Evolutionary conservation across 768 basidiomycete genomes (phyloP).

Genomic region (Xanthoconium stramineum): DNA sequence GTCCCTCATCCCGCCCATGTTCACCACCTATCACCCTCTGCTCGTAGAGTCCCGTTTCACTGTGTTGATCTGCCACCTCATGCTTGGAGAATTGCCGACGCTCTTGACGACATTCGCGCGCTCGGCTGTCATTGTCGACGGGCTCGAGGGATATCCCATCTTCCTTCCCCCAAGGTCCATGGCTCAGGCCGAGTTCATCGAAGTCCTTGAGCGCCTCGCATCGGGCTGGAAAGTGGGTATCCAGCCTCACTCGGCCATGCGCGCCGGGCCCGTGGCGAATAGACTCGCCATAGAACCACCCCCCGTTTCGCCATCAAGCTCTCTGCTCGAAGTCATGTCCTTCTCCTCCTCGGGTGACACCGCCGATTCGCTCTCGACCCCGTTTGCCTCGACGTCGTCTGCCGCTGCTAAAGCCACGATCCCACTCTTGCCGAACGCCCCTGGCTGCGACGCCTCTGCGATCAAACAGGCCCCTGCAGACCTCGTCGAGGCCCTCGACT

Average conservation of each 20-base stretch:
- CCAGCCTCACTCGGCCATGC: conserved; percentile 51
- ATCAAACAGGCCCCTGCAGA: conserved; percentile 30
- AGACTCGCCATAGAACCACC: conserved; percentile 43
- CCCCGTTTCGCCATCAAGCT: conserved; percentile 23
- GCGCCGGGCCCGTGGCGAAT: conserved; percentile 31
- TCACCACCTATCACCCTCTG: conserved; percentile 89
- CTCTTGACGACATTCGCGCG: conserved; percentile 64
- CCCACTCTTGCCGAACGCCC: conserved; percentile 17
- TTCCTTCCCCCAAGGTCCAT: conserved; percentile 86
- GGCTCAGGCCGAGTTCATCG: conserved; percentile 87
- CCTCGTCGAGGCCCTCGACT: conserved; percentile 59
- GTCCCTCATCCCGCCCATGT: conserved; percentile 45
- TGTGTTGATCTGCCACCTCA: conserved; percentile 67
- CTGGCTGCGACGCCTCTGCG: conserved; percentile 21
- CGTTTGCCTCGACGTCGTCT: conserved; percentile 25
- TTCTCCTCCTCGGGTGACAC: conserved; percentile 24
- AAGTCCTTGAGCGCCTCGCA: conserved; percentile 78
- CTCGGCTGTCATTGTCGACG: conserved; percentile 68
- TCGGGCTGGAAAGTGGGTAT: conserved; percentile 69
- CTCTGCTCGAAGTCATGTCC: conserved; percentile 24
- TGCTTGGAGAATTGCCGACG: conserved; percentile 70
- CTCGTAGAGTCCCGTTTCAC: conserved; percentile 86
- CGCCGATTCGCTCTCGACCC: conserved; percentile 8
- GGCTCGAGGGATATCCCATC: conserved; percentile 84
- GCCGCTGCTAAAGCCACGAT: conserved; percentile 9